Conservation (phyloP, 768 basidiomycete species). For the Clitopilus hobsonii region DNA sequence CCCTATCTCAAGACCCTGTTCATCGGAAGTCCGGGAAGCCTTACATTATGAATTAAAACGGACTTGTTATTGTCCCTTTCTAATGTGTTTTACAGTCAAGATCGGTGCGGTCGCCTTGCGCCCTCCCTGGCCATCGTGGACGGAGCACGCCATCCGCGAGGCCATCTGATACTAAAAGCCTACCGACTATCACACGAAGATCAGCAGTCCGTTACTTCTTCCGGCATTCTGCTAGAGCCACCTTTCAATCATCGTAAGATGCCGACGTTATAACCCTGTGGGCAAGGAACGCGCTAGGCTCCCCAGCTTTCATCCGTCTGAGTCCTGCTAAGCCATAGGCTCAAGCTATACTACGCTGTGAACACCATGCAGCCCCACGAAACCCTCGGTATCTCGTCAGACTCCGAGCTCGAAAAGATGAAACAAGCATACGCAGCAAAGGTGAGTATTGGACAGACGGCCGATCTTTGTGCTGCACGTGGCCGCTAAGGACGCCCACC, state of each 20-base stretch:
- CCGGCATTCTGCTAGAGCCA: constrained; percentile 7
- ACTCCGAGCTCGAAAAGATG: constrained; percentile 48
- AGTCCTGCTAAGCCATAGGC: constrained; percentile 11
- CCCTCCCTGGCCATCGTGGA: constrained; percentile 10
- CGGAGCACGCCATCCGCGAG: constrained; percentile 8
- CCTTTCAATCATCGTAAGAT: constrained; percentile 5
- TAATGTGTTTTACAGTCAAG: background rate
- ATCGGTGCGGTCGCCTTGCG: constrained; percentile 1
- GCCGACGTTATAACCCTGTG: background rate
- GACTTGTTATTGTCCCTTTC: constrained; percentile 5
- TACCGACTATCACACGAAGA: constrained; percentile 5
- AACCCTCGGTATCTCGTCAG: constrained; percentile 39
- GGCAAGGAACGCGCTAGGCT: background rate
- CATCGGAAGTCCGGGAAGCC: background rate
- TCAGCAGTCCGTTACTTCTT: constrained; percentile 5
- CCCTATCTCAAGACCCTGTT: background rate
- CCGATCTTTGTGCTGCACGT: background rate
- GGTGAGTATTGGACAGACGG: constrained; percentile 23
- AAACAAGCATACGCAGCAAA: constrained; percentile 55
- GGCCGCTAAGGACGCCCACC: background rate
- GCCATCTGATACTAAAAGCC: constrained; percentile 10
- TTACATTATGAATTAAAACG: background rate
- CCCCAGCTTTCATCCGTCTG: background rate
- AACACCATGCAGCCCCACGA: constrained; percentile 35
- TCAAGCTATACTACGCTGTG: constrained; percentile 13